Evolutionary conservation across 2,329 filamentous ascomycete species (phyloP), one percentile per base, ranked within the genome.

Genomic region (Akanthomyces muscarius): DNA sequence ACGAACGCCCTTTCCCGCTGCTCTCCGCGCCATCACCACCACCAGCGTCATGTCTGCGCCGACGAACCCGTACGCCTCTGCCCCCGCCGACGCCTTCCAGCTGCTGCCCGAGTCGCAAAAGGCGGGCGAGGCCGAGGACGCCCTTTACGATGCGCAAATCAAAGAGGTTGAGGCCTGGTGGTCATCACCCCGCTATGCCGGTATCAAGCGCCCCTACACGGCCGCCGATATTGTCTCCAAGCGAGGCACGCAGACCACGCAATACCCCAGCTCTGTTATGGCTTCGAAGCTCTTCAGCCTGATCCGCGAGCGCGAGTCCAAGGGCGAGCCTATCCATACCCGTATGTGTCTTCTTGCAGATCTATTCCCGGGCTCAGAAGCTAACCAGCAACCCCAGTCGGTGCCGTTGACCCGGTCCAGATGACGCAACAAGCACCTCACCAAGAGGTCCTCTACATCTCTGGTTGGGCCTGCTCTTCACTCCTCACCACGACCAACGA

Each of bases 371-470:
- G 18, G 21, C n/a, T 30, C 28, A 21, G 25, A 45, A 38, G n/a
- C 48, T 52, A 44, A 53, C 11, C 14, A 4, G 23, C 28, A 2
- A 2, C 8, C 3, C 13, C n/a, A 94, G 91, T 99, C 90, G 95
- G 95, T 69, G 95, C 93, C 65, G 96, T 99, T 77, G 95, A 99
- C 73, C 95, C 95, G n/a, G 88, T 98, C 13, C 95, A 99, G 79
- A 98, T 99, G 95, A 97, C 95, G 55, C 95, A 99, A 76, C 95
- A 98, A 80, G 95, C 95, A 18, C 86, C 91, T 6, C 91, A 98
- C 78, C 95, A 98, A 74, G 94, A 99, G 75, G 90, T 97, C 21
- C 84, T 99, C 52, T 99, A 99, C 77, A 83, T 99, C 66, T 97
- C 93, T 0, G 95, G 95, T 66, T 99, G 95, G 95, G 95, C 95